Evolutionary conservation across 345 rosid genomes (phyloP), one percentile per base, ranked within the genome.

Genomic region (Populus pruinosa): DNA sequence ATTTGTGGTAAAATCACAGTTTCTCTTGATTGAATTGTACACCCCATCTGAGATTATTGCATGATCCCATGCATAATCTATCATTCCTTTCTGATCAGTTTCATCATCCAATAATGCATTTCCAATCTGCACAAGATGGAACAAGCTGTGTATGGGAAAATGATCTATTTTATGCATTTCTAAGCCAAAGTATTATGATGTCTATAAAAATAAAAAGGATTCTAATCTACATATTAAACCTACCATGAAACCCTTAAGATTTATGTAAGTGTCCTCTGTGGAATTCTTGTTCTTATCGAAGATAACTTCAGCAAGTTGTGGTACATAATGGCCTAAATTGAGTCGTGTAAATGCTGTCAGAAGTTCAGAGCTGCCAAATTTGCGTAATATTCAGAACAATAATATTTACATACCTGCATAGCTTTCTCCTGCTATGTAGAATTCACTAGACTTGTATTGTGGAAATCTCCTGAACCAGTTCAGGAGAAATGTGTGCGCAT

Each of bases 401-500:
- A 13, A 39, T 68, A 50, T 53, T 17, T 38, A 31, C 13, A 4
- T 35, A 79, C 87, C 83, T 27, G 82, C 84, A 29, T 85, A 82
- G 62, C 87, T 76, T 38, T 82, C 84, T 72, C 82, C 81, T 7
- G 85, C 64, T n/a, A 80, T 55, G 64, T 74, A 82, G 80, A 85
- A 76, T 14, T 85, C 82, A 17, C 49, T 62, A 4, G 74, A 25
- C 67, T 62, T 85, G 82, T 71, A 78, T 36, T 78, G 70, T 5
- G 84, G 85, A 68, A 82, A 85, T 70, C 83, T 85, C 41, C 73
- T 61, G 36, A 82, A 64, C 87, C 87, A 85, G 23, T 85, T 82
- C 10, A 77, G 11, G 2, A 85, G 56, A 69, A 85, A 85, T 12
- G 66, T 13, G 18, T 69, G 72, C 11, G 82, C 56, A 75, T 85